Conservation (phyloP, 2,329 filamentous ascomycete genomes). For the Aureobasidium namibiae region DNA sequence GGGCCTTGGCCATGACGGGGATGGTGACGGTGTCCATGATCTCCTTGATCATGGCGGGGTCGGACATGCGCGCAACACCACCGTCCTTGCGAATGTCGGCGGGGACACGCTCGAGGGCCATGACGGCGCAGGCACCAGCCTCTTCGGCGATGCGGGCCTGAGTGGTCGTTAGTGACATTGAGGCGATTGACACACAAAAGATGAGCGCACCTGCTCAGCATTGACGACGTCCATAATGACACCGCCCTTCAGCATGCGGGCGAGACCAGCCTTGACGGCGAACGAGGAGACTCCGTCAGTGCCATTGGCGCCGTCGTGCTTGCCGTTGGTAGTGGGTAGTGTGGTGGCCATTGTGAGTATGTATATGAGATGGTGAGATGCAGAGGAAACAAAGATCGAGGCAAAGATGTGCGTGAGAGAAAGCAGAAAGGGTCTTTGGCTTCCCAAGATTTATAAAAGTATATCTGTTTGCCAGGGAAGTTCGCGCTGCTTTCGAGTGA, state of each 20-base stretch:
- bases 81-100: slow-evolving; percentile 90
- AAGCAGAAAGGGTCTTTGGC: background rate
- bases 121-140: slow-evolving; percentile 90
- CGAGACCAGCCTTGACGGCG: slow-evolving; percentile 87
- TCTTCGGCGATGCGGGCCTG: slow-evolving; percentile 94
- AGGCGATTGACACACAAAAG: background rate
- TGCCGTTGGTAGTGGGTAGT: slow-evolving; percentile 40
- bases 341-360: slow-evolving; percentile 35
- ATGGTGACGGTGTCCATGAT: slow-evolving; percentile 95
- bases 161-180: background rate
- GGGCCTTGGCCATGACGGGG: slow-evolving; percentile 97
- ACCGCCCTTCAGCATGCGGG: slow-evolving; percentile 97
- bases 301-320: slow-evolving; percentile 23
- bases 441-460: slow-evolving; percentile 6
- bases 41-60: slow-evolving; percentile 87
- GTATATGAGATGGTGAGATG: background rate
- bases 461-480: background rate
- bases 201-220: slow-evolving; percentile 58
- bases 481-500: slow-evolving; percentile 8
- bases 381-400: background rate
- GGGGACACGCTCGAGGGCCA: slow-evolving; percentile 95
- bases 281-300: slow-evolving; percentile 49
- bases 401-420: background rate
- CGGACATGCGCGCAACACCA: slow-evolving; percentile 93
- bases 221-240: slow-evolving; percentile 99